Conservation (phyloP, 139 green algal species). For the Penium margaritaceum region DNA sequence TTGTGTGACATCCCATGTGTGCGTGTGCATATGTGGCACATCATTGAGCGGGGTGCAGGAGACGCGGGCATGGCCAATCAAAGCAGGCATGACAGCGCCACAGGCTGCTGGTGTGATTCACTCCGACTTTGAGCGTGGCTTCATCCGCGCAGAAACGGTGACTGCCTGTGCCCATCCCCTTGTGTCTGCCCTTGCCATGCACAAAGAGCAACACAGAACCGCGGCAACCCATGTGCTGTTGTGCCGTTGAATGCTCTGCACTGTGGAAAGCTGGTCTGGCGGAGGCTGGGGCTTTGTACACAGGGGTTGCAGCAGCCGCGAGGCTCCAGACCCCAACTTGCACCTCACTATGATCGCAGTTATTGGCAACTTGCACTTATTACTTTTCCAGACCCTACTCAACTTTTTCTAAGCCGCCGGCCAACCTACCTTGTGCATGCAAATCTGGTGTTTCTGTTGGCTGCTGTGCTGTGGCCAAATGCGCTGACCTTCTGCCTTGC, state of each 20-base stretch:
- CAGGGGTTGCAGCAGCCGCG: no score
- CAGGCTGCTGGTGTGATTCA: constrained; percentile 93
- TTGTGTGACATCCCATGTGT: background rate
- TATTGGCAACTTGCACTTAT: no score
- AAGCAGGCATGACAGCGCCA: constrained; percentile 63
- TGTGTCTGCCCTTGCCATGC: constrained; percentile 3
- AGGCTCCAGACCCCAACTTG: no score
- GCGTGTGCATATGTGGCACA: background rate
- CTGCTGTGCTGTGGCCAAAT: no score
- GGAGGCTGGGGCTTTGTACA: background rate
- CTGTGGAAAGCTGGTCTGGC: background rate
- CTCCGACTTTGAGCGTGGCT: constrained; percentile 94
- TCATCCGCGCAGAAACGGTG: constrained; percentile 96
- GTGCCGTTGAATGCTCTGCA: background rate
- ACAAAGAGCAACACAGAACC: no score
- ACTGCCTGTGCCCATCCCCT: background rate
- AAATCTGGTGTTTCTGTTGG: background rate
- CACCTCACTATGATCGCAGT: no score
- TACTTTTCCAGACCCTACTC: no score
- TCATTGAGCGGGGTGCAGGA: no score
- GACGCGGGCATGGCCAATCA: constrained; percentile 51
- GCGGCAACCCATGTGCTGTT: no score
- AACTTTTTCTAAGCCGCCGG: background rate
- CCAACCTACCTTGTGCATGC: background rate
- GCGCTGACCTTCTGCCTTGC: no score